Conservation (phyloP, 2,329 filamentous ascomycete genomes). For the Calycina herbarum region DNA sequence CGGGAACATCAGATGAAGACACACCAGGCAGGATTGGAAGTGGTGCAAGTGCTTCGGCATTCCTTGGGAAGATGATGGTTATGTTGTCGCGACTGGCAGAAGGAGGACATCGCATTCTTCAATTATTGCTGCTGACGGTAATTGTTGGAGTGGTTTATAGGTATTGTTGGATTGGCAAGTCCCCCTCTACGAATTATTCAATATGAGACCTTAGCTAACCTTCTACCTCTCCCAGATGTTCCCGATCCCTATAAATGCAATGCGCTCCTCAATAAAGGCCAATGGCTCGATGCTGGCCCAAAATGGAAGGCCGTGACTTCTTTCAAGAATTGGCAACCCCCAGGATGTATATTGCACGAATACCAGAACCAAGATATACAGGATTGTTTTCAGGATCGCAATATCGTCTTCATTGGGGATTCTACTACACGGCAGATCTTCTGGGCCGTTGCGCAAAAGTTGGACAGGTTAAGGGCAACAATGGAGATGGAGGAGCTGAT, state of each 20-base stretch:
- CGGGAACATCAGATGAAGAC: background rate
- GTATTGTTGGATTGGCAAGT: constrained; percentile 36
- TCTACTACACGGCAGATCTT: constrained; percentile 60
- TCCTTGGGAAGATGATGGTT: constrained; percentile 7
- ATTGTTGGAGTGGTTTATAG: constrained; percentile 32
- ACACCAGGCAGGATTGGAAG: background rate
- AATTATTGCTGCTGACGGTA: constrained; percentile 25
- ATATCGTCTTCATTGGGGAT: constrained; percentile 62
- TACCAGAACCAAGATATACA: constrained; percentile 54
- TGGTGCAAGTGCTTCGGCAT: background rate
- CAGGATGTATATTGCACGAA: constrained; percentile 57
- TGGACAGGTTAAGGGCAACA: constrained; percentile 45
- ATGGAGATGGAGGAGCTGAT: constrained; percentile 39
- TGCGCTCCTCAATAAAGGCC: constrained; percentile 51
- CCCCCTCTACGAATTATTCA: background rate
- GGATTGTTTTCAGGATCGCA: constrained; percentile 51
- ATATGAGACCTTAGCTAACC: constrained; percentile 13
- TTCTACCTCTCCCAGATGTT: constrained; percentile 24
- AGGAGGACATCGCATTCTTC: constrained; percentile 23
- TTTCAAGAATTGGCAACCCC: constrained; percentile 57
- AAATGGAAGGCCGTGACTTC: constrained; percentile 29
- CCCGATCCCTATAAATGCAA: constrained; percentile 55
- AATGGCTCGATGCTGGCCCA: constrained; percentile 46
- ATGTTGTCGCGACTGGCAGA: background rate
- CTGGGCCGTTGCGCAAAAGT: constrained; percentile 53